Evolutionary conservation across 202 grass and related monocot genomes (phyloP).

Genomic region (Miscanthus sacchariflorus): DNA sequence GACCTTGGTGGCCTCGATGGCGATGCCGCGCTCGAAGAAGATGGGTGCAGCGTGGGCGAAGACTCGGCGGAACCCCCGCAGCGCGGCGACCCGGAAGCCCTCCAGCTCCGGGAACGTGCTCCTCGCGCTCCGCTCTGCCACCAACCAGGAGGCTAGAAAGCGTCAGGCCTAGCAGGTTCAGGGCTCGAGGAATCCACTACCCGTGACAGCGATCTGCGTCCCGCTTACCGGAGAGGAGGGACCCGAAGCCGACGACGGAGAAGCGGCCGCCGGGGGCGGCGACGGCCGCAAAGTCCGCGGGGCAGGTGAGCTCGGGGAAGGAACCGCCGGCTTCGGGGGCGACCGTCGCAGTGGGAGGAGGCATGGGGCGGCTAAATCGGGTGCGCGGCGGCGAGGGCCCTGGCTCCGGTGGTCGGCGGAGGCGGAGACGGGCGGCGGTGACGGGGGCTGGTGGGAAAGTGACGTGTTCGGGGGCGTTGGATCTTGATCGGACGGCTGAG

Average conservation of each 20-base stretch:
- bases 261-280: slow-evolving; percentile 54
- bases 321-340: neutral
- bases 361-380: neutral
- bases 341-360: neutral
- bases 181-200: neutral
- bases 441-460: neutral
- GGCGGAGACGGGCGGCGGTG: neutral
- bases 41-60: slow-evolving; percentile 82
- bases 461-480: slow-evolving; percentile 2
- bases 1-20: slow-evolving; percentile 73
- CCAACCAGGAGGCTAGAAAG: neutral
- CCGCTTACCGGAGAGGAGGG: slow-evolving; percentile 83
- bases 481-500: slow-evolving; percentile 59
- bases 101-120: slow-evolving; percentile 93
- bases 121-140: slow-evolving; percentile 83
- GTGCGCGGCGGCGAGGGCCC: neutral
- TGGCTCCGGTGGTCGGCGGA: slow-evolving; percentile 46
- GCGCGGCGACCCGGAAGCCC: slow-evolving; percentile 69
- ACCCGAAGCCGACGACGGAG: slow-evolving; percentile 88
- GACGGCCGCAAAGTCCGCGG: slow-evolving; percentile 58
- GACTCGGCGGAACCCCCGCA: slow-evolving; percentile 74
- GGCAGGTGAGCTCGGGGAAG: slow-evolving; percentile 52
- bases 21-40: slow-evolving; percentile 89
- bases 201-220: neutral
- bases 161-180: neutral